Evolutionary conservation across 2,329 filamentous ascomycete genomes (phyloP), one percentile per base, ranked within the genome.

Genomic region (Nannizziopsis barbatae): DNA sequence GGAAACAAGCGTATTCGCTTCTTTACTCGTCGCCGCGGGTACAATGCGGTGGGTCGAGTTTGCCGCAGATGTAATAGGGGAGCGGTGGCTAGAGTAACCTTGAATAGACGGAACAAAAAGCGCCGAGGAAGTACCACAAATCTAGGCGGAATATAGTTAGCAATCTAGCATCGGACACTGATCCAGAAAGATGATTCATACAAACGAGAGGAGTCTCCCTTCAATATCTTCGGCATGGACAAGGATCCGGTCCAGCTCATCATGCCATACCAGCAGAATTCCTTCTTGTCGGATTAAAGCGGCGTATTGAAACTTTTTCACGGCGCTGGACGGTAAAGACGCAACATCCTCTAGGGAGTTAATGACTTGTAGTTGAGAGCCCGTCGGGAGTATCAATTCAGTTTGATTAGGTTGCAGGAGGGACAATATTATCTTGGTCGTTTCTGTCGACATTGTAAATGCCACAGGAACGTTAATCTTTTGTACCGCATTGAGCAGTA

Each of bases 361-460:
- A 43, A 71, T 60, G 22, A 74, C 62, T 50, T 73, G 71, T 3
- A 73, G 60, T 45, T 68, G 65, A 37, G 66, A 71, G 3, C 71
- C 70, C 44, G 62, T 63, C 18, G 57, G 59, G 49, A 71, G 62
- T 37, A 62, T 58, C 22, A 75, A 58, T 52, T 73, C 70, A 0
- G 61, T 67, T 47, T 73, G 69, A 31, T 61, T 60, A 5, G 64
- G 61, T 6, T 64, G 51, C 18, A 75, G 52, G 0, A 62, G 62
- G n/a, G 63, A 59, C 51, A 73, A 63, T 32, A 75, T 68, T 12
- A 67, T 68, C 15, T 68, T 63, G 22, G 71, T 70, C 48, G 71
- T 71, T 40, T 72, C 65, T 1, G 70, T 70, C 8, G 66, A 68
- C 68, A 75, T 72, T 8, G 73, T 75, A 50, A 74, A 64, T 11